These are phyloP conservation scores for Cryptococcus sp. DNA, from an alignment of 1,284 basidiomycete genomes.

Conservation along the genomic window DNA sequence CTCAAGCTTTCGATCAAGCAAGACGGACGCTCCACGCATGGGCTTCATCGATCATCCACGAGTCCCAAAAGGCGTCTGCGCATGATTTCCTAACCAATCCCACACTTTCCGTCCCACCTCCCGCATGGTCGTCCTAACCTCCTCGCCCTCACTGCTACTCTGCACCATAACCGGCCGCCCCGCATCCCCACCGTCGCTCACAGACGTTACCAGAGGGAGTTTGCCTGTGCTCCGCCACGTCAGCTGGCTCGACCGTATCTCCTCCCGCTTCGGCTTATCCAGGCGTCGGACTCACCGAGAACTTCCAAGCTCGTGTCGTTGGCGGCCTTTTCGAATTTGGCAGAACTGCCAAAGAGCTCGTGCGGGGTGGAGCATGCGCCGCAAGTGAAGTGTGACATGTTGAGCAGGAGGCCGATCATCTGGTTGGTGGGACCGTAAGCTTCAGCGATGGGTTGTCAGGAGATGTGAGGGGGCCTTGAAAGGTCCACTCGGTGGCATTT, in stretches of 20 bases:
- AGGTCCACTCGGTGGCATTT: too few relatives aligned
- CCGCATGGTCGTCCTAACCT: slow-evolving; percentile 40
- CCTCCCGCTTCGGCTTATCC: too few relatives aligned
- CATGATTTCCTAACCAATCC: slow-evolving; percentile 33
- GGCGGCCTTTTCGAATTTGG: slow-evolving; percentile 65
- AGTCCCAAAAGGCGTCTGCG: slow-evolving; percentile 12
- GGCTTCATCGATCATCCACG: slow-evolving; percentile 20
- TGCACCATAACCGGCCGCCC: slow-evolving; percentile 58
- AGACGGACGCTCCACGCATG: neutral
- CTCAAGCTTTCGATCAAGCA: neutral
- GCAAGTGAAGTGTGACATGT: slow-evolving; percentile 87
- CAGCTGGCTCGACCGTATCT: neutral
- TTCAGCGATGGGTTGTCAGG: too few relatives aligned
- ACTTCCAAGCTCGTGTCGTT: slow-evolving; percentile 61
- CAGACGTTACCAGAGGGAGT: slow-evolving; percentile 73
- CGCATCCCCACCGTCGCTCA: slow-evolving; percentile 71
- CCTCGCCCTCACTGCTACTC: slow-evolving; percentile 28
- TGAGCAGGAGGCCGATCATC: slow-evolving; percentile 86
- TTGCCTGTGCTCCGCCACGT: slow-evolving; percentile 46
- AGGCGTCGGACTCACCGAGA: slow-evolving; percentile 65
- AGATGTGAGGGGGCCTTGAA: too few relatives aligned
- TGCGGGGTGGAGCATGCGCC: slow-evolving; percentile 65
- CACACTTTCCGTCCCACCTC: slow-evolving; percentile 39
- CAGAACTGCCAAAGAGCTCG: slow-evolving; percentile 73
- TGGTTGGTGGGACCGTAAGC: slow-evolving; percentile 39